Evolutionary conservation across 306 rosid species (phyloP).

Genomic region (Vigna reflexopilosa): DNA sequence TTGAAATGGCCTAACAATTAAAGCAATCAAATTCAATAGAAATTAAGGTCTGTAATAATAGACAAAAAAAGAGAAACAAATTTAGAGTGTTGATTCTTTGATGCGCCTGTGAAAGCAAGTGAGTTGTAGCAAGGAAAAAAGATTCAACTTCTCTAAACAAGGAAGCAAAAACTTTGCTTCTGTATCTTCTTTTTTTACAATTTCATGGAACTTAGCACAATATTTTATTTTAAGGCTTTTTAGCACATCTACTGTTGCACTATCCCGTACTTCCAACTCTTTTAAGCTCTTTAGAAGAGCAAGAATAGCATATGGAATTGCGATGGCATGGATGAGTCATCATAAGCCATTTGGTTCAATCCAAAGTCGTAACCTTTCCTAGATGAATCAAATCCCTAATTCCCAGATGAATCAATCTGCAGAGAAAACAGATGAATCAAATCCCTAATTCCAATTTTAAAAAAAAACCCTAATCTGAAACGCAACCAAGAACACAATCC

Average conservation of each 20-base stretch:
- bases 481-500: no score
- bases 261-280: background rate
- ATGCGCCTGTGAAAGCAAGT: background rate
- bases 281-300: background rate
- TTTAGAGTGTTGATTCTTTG: background rate
- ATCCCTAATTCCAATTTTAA: no score
- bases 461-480: no score
- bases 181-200: background rate
- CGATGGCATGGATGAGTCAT: background rate
- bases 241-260: background rate
- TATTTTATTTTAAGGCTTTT: background rate
- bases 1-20: background rate
- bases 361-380: no score
- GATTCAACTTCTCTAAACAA: background rate
- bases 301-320: slow-evolving; percentile 4
- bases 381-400: no score
- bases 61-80: no score
- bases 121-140: background rate
- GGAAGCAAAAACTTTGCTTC: background rate
- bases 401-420: no score
- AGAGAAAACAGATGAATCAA: no score
- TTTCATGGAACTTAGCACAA: background rate
- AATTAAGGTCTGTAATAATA: no score
- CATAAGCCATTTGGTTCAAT: no score
- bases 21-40: background rate